Evolutionary conservation across 2,329 filamentous ascomycete genomes (phyloP).

Genomic region (Diaporthe destruens): DNA sequence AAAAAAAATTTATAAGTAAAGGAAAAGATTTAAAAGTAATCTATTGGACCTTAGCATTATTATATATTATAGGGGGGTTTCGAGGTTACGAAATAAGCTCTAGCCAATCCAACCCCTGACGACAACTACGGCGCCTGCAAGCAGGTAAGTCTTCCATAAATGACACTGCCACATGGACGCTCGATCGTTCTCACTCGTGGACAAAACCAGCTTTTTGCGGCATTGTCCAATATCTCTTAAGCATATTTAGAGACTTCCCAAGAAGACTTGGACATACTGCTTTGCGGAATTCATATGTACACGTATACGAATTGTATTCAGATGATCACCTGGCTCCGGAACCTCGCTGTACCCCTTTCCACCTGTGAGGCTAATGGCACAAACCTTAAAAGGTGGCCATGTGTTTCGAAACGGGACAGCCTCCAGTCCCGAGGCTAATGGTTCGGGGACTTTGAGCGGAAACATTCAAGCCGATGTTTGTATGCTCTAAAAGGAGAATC

Average conservation of each 20-base stretch:
- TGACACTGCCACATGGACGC: neutral
- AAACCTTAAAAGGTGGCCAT: neutral
- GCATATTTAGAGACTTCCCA: neutral
- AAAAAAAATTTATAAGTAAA: no score
- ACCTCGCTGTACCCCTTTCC: neutral
- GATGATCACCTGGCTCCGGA: neutral
- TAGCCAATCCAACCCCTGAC: no score
- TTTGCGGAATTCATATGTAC: neutral
- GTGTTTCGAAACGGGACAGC: neutral
- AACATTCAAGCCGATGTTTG: neutral
- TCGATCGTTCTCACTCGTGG: neutral
- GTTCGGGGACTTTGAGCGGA: neutral
- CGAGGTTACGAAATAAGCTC: no score
- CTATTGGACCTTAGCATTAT: no score
- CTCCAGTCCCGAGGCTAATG: neutral
- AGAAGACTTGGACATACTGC: neutral
- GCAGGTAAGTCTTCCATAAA: no score
- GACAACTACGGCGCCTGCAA: no score
- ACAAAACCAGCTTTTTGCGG: neutral
- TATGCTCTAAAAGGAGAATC: neutral
- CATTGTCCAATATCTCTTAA: neutral
- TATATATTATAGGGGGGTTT: no score
- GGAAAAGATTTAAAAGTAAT: no score
- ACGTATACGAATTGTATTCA: neutral
- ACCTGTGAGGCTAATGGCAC: neutral